Evolutionary conservation across 805 yeast species (phyloP).

Genomic region (Kazachstania kunashirensis): DNA sequence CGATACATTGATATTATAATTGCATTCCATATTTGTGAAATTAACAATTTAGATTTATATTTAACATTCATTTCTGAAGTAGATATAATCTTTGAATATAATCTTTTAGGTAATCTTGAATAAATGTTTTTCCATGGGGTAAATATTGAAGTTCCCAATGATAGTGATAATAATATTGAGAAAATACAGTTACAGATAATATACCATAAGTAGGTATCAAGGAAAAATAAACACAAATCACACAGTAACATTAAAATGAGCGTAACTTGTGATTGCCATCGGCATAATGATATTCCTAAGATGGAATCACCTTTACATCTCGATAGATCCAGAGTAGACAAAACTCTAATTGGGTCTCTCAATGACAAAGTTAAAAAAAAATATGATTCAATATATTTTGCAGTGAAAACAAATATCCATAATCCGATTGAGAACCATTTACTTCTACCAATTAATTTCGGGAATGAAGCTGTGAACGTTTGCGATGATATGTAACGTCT

Average conservation of each 20-base stretch:
- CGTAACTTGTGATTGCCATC: constrained; percentile 46
- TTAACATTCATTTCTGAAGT: constrained; percentile 39
- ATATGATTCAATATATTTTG: constrained; percentile 69
- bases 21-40: constrained; percentile 75
- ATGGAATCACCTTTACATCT: constrained; percentile 54
- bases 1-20: constrained; percentile 74
- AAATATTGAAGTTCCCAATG: constrained; percentile 74
- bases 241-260: constrained; percentile 45
- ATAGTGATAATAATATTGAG: constrained; percentile 61
- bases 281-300: constrained; percentile 45
- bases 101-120: constrained; percentile 65
- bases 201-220: constrained; percentile 82
- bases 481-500: constrained; percentile 44
- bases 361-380: constrained; percentile 65
- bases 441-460: constrained; percentile 42
- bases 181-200: constrained; percentile 69
- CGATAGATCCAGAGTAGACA: constrained; percentile 44
- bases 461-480: constrained; percentile 52
- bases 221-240: constrained; percentile 59
- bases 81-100: constrained; percentile 57
- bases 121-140: constrained; percentile 84
- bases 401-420: constrained; percentile 57
- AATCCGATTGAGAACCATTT: constrained; percentile 54
- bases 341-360: constrained; percentile 63
- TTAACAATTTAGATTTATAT: constrained; percentile 43